Conservation (phyloP, 2,329 filamentous ascomycete species). For the Proliferodiscus dingleyae region DNA sequence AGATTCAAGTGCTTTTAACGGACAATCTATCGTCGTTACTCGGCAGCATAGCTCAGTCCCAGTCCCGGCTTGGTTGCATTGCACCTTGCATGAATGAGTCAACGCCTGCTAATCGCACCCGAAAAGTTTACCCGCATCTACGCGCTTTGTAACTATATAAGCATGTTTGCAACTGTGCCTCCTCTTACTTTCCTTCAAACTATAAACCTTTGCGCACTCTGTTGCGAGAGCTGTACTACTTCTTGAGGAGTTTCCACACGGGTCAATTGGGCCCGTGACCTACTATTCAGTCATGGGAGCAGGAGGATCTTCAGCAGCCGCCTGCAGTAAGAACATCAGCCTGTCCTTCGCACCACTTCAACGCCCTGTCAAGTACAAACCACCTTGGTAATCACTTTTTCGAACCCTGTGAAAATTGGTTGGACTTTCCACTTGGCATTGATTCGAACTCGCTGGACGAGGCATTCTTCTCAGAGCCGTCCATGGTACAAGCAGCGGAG, state of each 20-base stretch:
- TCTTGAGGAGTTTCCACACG: slow-evolving; percentile 22
- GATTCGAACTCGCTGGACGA: background rate
- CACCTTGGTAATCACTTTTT: slow-evolving; percentile 13
- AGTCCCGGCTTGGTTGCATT: too few species aligned
- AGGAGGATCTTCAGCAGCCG: slow-evolving; percentile 2
- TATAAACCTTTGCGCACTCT: background rate
- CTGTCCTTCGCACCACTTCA: slow-evolving; percentile 15
- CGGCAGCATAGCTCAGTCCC: too few species aligned
- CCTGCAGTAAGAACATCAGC: slow-evolving; percentile 2
- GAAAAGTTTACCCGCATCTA: too few species aligned
- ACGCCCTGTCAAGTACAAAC: slow-evolving; percentile 7
- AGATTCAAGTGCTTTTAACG: too few species aligned
- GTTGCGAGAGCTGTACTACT: background rate
- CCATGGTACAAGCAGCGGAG: background rate
- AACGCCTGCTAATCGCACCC: too few species aligned
- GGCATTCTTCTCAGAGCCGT: background rate
- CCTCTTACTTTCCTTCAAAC: background rate
- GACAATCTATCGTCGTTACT: too few species aligned
- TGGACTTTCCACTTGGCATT: too few species aligned
- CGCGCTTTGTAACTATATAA: background rate
- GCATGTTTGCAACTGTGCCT: background rate
- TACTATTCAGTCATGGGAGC: slow-evolving; percentile 20
- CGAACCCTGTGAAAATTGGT: background rate
- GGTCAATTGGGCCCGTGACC: slow-evolving; percentile 22
- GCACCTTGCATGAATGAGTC: too few species aligned